Evolutionary conservation across 2,329 filamentous ascomycete genomes (phyloP).

Genomic region (Diaporthe sp.): DNA sequence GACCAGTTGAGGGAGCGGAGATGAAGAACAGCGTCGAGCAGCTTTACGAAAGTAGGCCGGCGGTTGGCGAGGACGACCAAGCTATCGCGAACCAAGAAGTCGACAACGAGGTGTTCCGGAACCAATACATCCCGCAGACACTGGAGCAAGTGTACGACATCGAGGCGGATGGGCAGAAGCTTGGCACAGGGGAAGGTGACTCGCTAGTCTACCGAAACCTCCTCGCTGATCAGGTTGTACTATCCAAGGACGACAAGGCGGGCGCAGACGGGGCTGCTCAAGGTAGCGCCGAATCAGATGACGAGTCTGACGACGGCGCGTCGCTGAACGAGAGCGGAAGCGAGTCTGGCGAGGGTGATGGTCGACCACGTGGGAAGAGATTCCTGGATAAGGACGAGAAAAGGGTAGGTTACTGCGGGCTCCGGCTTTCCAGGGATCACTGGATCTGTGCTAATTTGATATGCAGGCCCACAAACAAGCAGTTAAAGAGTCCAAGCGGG

Average conservation of each 20-base stretch:
- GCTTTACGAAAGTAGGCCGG: conserved; percentile 71
- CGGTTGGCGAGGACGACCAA: conserved; percentile 49
- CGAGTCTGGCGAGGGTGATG: conserved; percentile 73
- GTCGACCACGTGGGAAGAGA: conserved; percentile 81
- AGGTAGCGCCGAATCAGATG: conserved; percentile 55
- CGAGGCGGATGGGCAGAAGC: conserved; percentile 86
- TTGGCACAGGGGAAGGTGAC: conserved; percentile 79
- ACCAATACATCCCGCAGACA: conserved; percentile 97
- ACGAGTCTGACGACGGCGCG: conserved; percentile 64
- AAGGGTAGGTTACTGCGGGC: conserved; percentile 62
- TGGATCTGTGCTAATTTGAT: conserved; percentile 40
- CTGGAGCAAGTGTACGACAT: conserved; percentile 97
- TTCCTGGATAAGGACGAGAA: conserved; percentile 95
- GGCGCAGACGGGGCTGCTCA: conserved; percentile 52
- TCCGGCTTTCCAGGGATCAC: background rate
- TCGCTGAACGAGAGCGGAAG: conserved; percentile 61
- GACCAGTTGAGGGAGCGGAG: conserved; percentile 70
- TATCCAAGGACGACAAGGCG: conserved; percentile 53
- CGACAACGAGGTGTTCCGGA: conserved; percentile 92
- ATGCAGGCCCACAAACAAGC: conserved; percentile 80
- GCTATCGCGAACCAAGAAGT: conserved; percentile 74
- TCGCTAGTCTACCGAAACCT: conserved; percentile 89
- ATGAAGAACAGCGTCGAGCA: conserved; percentile 75
- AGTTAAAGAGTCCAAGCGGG: conserved; percentile 95
- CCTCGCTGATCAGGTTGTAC: conserved; percentile 76